Percentiles rank a stretch among this genome's conserved stretches.
Conservation (phyloP, 805 yeast genomes). For the Candida takata region DNA sequence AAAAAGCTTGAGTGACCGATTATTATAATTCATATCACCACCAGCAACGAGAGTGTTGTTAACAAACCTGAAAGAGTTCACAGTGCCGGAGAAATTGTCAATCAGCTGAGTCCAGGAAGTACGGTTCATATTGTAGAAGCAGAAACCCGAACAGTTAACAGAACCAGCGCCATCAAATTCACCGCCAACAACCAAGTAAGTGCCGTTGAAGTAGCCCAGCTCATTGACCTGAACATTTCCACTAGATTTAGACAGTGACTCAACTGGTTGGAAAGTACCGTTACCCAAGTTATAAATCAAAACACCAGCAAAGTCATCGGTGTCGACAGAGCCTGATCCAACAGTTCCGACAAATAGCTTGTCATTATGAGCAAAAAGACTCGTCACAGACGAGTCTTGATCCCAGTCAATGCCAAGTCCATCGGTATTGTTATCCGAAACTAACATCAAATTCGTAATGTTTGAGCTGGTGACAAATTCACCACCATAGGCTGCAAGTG, state of each 20-base stretch:
- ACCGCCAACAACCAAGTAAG: conserved; percentile 65
- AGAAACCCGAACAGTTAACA: conserved; percentile 52
- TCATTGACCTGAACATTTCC: conserved; percentile 32
- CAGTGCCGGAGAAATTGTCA: conserved; percentile 40
- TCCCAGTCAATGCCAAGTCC: conserved; percentile 26
- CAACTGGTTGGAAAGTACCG: conserved; percentile 15
- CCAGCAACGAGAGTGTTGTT: conserved; percentile 36
- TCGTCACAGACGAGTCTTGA: conserved; percentile 11
- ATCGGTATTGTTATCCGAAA: conserved; percentile 20
- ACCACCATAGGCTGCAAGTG: conserved; percentile 56
- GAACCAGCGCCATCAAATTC: conserved; percentile 47
- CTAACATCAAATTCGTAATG: conserved; percentile 19
- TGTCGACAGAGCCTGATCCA: conserved; percentile 28
- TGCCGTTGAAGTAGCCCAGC: conserved; percentile 25
- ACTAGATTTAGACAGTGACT: conserved; percentile 20
- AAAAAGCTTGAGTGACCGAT: conserved; percentile 34
- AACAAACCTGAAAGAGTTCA: conserved; percentile 46
- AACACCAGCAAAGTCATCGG: conserved; percentile 36
- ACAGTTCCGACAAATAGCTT: conserved; percentile 38
- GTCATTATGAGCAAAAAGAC: conserved; percentile 14
- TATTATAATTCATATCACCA: conserved; percentile 45
- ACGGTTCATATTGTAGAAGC: conserved; percentile 52
- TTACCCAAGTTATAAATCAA: conserved; percentile 44
- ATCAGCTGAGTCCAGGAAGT: conserved; percentile 45
- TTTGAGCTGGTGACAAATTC: conserved; percentile 30